phyloP scores from a whole-genome alignment of 73 alveolate species.

The Blepharisma japonicum region DNA sequence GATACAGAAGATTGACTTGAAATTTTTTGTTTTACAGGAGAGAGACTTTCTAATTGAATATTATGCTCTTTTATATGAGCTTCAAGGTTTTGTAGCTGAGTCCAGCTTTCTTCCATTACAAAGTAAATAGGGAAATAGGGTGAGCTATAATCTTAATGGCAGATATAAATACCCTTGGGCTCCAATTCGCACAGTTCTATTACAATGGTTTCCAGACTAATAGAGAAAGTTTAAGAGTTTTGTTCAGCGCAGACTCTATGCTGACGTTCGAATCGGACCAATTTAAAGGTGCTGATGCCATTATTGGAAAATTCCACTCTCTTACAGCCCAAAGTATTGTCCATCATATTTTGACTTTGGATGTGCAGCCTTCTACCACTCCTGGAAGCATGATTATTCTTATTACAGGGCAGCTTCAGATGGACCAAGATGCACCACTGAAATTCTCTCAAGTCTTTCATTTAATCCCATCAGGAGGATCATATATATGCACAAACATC shows the following conservation, averaged over 20 bases:
- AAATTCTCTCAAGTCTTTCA: constrained; percentile 68
- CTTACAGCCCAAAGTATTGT: constrained; percentile 31
- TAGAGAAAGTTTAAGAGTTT: constrained; percentile 45
- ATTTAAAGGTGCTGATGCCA: constrained; percentile 49
- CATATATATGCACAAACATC: constrained; percentile 50
- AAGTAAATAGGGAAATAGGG: too few species aligned
- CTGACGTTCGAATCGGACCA: constrained; percentile 69
- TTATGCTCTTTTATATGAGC: constrained; percentile 32
- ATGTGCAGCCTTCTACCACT: constrained; percentile 61
- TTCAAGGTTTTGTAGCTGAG: constrained; percentile 23
- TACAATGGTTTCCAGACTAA: constrained; percentile 55
- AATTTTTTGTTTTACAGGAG: neutral
- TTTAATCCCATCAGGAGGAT: constrained; percentile 43
- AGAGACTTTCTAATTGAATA: neutral
- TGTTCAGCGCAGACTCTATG: constrained; percentile 63
- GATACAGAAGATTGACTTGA: constrained; percentile 11
- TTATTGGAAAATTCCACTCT: constrained; percentile 47
- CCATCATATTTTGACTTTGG: constrained; percentile 51
- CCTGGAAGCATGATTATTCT: constrained; percentile 56
- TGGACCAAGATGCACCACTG: constrained; percentile 65
- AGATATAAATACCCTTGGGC: constrained; percentile 55
- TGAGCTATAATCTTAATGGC: constrained; percentile 26
- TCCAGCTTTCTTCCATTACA: constrained; percentile 29
- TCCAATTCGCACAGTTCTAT: constrained; percentile 65
- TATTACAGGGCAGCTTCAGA: constrained; percentile 58